A percentile compares a stretch with the other conserved stretches of the same genome.
These are phyloP conservation scores for Panus rudis DNA, from an alignment of 768 basidiomycete species.

Conservation along the genomic window DNA sequence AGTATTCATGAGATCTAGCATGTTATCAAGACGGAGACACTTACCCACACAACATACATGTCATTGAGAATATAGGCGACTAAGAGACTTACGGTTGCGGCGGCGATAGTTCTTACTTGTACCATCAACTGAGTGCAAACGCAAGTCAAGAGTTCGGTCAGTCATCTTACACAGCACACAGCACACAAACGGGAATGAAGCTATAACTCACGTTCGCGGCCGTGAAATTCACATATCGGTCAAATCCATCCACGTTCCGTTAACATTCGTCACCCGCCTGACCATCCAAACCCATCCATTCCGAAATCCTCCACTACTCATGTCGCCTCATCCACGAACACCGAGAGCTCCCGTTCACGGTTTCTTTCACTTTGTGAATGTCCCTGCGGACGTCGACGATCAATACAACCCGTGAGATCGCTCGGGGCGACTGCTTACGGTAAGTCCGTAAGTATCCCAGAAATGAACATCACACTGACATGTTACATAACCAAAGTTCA, in stretches of 20 bases:
- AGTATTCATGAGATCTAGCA: slow-evolving; percentile 91
- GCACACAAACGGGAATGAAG: no score
- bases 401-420: slow-evolving; percentile 89
- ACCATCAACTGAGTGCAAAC: slow-evolving; percentile 60
- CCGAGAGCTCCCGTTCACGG: slow-evolving; percentile 83
- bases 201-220: slow-evolving; percentile 81
- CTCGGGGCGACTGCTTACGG: slow-evolving; percentile 94
- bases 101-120: slow-evolving; percentile 90
- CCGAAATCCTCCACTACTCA: slow-evolving; percentile 95
- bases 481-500: no score
- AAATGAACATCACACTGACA: no score
- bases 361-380: slow-evolving; percentile 84
- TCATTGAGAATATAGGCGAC: slow-evolving; percentile 2
- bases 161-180: background rate
- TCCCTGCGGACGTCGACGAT: slow-evolving; percentile 88
- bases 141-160: background rate
- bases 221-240: slow-evolving; percentile 95
- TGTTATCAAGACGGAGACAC: slow-evolving; percentile 94
- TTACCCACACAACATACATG: slow-evolving; percentile 83
- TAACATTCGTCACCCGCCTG: slow-evolving; percentile 92
- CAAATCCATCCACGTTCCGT: slow-evolving; percentile 96
- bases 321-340: slow-evolving; percentile 78
- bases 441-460: slow-evolving; percentile 87
- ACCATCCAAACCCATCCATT: slow-evolving; percentile 91
- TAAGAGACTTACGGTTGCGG: slow-evolving; percentile 64